phyloP scores from a whole-genome alignment of 805 yeast genomes.

The Monosporozyma servazzii region DNA sequence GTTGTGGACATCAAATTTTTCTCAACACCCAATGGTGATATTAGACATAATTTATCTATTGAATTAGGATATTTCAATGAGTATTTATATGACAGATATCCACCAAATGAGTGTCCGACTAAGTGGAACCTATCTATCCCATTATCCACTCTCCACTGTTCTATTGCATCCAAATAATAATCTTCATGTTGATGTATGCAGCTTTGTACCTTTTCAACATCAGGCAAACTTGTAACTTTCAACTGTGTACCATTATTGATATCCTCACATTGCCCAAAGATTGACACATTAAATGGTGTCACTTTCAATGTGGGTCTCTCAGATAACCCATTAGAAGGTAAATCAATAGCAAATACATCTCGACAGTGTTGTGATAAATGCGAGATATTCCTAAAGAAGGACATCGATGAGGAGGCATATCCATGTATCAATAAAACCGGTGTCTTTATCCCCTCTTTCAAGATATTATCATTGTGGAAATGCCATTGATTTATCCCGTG shows the following conservation, averaged over 20 bases:
- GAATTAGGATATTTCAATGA: constrained; percentile 47
- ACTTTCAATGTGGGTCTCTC: constrained; percentile 3
- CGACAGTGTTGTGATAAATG: constrained; percentile 38
- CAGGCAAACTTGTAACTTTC: background rate
- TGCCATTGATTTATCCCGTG: constrained; percentile 27
- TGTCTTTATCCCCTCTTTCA: constrained; percentile 8
- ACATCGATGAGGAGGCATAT: constrained; percentile 82
- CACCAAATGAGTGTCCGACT: constrained; percentile 78
- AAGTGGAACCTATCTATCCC: constrained; percentile 47
- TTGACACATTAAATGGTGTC: background rate
- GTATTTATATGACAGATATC: constrained; percentile 57
- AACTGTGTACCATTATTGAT: background rate
- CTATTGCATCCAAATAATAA: constrained; percentile 50
- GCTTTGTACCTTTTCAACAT: background rate
- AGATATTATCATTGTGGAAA: constrained; percentile 16
- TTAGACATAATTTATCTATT: constrained; percentile 46
- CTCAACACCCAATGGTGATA: constrained; percentile 76
- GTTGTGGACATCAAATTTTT: constrained; percentile 51
- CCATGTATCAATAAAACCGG: constrained; percentile 69
- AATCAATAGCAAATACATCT: constrained; percentile 58
- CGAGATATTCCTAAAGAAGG: constrained; percentile 63
- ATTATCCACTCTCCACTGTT: constrained; percentile 48
- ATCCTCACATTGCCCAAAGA: background rate
- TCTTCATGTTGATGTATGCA: constrained; percentile 35
- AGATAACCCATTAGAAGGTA: constrained; percentile 65